Percentiles rank a stretch among this genome's conserved stretches.
Conservation (phyloP, 1,284 basidiomycete species). For the Spongiforma sp. region DNA sequence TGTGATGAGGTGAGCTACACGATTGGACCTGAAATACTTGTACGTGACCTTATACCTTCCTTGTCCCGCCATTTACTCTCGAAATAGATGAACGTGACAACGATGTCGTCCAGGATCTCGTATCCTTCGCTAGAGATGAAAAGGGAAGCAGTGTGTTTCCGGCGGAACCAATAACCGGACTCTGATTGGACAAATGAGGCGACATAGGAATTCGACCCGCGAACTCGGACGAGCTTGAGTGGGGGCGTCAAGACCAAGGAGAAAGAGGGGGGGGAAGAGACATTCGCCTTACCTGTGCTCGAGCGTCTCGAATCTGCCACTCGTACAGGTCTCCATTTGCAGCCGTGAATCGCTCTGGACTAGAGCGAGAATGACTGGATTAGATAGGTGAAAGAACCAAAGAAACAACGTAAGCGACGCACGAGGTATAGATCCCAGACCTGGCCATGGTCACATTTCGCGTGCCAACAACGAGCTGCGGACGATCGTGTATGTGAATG, state of each 20-base stretch:
- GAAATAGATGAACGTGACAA: constrained; percentile 43
- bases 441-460: constrained; percentile 30
- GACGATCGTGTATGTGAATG: not conserved
- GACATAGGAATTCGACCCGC: constrained; percentile 19
- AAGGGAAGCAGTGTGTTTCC: constrained; percentile 30
- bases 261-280: too few relatives aligned
- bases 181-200: constrained; percentile 36
- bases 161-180: constrained; percentile 20
- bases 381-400: not conserved
- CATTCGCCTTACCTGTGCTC: too few relatives aligned
- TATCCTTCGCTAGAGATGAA: constrained; percentile 35
- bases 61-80: constrained; percentile 35
- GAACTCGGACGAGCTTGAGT: constrained; percentile 33
- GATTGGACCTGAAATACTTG: constrained; percentile 10
- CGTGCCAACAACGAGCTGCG: constrained; percentile 33
- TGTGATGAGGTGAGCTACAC: too few relatives aligned
- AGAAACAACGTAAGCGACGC: too few relatives aligned
- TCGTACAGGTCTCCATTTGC: constrained; percentile 30
- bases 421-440: constrained; percentile 33
- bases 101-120: constrained; percentile 40
- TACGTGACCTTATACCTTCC: constrained; percentile 22
- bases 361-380: constrained; percentile 5
- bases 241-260: not conserved
- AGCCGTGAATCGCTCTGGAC: constrained; percentile 34
- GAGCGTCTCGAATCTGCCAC: constrained; percentile 32